Evolutionary conservation across 2,329 filamentous ascomycete species (phyloP), one percentile per base, ranked within the genome.

Genomic region (Pleoardoris graminearum): DNA sequence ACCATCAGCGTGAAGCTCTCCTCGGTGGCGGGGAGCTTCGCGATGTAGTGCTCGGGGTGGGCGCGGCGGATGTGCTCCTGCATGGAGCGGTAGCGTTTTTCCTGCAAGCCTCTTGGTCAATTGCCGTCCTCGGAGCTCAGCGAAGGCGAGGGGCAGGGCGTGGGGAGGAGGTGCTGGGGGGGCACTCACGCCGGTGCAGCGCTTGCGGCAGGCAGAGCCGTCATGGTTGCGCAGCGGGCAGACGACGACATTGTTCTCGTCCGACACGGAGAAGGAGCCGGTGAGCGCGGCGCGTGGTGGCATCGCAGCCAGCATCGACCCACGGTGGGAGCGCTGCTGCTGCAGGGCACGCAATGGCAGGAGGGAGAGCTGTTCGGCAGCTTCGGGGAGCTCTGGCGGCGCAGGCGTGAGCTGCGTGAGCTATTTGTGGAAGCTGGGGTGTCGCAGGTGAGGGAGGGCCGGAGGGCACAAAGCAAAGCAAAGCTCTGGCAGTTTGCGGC

Each of bases 1-100:
- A 97, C 90, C 94, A 97, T 97, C 74, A 96, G 82, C 69, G 89
- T 80, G 77, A 99, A 97, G 85, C 91, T 97, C 78, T 97, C 93
- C 76, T 97, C 93, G 65, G 93, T 99, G 43, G 94, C 94, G 62
- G 94, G 93, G 66, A 97, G 88, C 83, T 97, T 97, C 44, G 94
- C 87, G 66, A 99, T 96, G 78, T 97, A 97, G 75, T 97, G 89
- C 74, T 96, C 91, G 56, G 93, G 93, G 74, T 99, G 94, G 63
- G 94, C 93, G 75, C 94, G 88, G 68, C 94, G 90, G 69, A 99
- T 97, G 72, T 99, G 94, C 83, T 99, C 94, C 78, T 97, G 94
- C 91, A 99, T 97, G 59, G 93, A 97, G 75, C 94, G 91, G 79
- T 92, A 99, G 64, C 90, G 85, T 77, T 96, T 96, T 80, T 95